A percentile compares a stretch with the other conserved stretches of the same genome.
These are phyloP conservation scores for Yarrowia deformans DNA, from an alignment of 805 yeast genomes.

Conservation along the genomic window DNA sequence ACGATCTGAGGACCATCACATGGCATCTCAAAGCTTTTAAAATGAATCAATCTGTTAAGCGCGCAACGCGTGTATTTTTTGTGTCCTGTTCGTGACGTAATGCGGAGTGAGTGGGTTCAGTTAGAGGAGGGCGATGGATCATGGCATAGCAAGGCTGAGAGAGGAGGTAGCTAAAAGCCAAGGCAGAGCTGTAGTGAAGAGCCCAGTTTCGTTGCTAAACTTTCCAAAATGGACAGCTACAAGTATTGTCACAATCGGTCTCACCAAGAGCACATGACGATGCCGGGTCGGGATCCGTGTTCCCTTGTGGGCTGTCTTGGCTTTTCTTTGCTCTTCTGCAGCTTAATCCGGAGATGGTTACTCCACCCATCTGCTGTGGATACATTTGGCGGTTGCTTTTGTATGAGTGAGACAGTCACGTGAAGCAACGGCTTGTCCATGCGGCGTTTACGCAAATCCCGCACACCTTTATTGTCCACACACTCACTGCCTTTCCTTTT, in stretches of 20 bases:
- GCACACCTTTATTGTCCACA: background rate
- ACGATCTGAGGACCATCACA: background rate
- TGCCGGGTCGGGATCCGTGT: background rate
- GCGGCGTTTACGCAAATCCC: background rate
- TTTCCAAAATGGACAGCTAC: background rate
- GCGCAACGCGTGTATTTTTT: conserved; percentile 18
- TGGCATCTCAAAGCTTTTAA: background rate
- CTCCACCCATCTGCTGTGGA: background rate
- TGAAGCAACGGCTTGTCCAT: background rate
- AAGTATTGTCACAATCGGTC: too few relatives aligned
- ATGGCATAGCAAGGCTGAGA: background rate
- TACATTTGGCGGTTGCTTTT: too few relatives aligned
- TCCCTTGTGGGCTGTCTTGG: conserved; percentile 5
- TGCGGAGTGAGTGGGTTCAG: background rate
- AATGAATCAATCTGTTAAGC: background rate
- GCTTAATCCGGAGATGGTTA: conserved; percentile 12
- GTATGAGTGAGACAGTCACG: background rate
- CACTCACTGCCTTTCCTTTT: background rate
- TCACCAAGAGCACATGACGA: background rate
- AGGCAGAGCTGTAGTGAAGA: too few relatives aligned
- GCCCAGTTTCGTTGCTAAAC: too few relatives aligned
- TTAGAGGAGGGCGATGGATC: too few relatives aligned
- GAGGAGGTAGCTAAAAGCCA: background rate
- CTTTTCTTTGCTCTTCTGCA: conserved; percentile 23
- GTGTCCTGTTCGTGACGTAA: conserved; percentile 1